phyloP scores from a whole-genome alignment of 768 basidiomycete species.

The Podaxis sp. region DNA sequence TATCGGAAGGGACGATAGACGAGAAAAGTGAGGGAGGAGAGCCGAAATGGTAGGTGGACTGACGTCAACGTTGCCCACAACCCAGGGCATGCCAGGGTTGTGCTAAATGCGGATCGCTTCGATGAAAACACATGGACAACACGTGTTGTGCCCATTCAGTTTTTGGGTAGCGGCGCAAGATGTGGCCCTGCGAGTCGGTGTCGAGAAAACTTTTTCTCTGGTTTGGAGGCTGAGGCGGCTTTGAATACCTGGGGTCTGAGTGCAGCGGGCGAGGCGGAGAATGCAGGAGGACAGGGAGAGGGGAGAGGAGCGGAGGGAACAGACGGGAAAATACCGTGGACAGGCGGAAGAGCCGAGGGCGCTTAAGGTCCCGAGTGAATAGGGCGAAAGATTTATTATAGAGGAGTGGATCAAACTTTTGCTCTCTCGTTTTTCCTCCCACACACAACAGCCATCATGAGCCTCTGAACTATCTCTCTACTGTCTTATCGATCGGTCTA shows the following conservation, averaged over 20 bases:
- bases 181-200: neutral
- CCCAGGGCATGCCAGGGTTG: slow-evolving; percentile 11
- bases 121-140: slow-evolving; percentile 9
- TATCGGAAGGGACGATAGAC: neutral
- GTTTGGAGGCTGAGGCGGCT: neutral
- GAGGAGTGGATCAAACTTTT: slow-evolving; percentile 3
- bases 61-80: slow-evolving; percentile 13
- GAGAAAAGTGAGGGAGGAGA: neutral
- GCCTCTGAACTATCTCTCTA: neutral
- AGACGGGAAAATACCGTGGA: neutral
- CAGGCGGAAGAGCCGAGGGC: neutral
- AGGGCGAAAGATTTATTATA: slow-evolving; percentile 1
- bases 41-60: slow-evolving; percentile 9
- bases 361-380: slow-evolving; percentile 14
- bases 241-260: neutral
- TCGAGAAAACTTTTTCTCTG: neutral
- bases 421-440: slow-evolving; percentile 1
- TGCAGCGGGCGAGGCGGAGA: neutral
- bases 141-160: slow-evolving; percentile 10
- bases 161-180: neutral
- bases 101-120: slow-evolving; percentile 12
- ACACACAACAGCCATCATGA: slow-evolving; percentile 5
- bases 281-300: neutral
- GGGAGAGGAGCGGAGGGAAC: neutral
- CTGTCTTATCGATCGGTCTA: neutral